Conservation (phyloP, 495 filamentous ascomycete species). For the Xylaria scruposa region DNA sequence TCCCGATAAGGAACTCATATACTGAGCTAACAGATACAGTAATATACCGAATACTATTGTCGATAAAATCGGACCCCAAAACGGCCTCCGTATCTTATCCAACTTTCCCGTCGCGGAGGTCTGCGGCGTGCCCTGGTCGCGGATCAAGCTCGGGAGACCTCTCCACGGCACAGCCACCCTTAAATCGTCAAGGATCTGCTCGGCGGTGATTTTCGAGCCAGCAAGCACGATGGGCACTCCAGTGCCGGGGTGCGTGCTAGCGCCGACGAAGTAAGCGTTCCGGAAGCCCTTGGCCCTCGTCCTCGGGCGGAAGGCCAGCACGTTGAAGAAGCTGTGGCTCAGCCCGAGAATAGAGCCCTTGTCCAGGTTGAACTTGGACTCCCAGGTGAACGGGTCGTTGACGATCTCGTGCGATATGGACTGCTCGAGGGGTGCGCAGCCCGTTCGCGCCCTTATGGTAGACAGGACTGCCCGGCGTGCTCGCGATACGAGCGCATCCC, state of each 20-base stretch:
- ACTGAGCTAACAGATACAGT: background rate
- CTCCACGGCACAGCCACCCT: slow-evolving; percentile 52
- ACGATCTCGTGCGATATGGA: slow-evolving; percentile 63
- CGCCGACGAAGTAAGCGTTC: slow-evolving; percentile 69
- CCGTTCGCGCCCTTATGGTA: slow-evolving; percentile 62
- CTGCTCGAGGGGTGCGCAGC: slow-evolving; percentile 48
- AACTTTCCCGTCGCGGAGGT: slow-evolving; percentile 34
- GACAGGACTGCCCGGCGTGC: slow-evolving; percentile 60
- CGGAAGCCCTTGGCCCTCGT: slow-evolving; percentile 58
- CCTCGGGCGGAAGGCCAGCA: slow-evolving; percentile 67
- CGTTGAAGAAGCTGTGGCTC: slow-evolving; percentile 73
- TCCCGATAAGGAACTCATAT: background rate
- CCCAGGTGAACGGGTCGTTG: slow-evolving; percentile 69
- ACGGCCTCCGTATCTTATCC: slow-evolving; percentile 40
- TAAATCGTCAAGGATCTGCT: slow-evolving; percentile 59
- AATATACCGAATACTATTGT: slow-evolving; percentile 20
- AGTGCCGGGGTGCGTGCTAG: slow-evolving; percentile 73
- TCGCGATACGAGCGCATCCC: slow-evolving; percentile 56
- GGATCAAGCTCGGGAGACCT: slow-evolving; percentile 22
- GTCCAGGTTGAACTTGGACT: slow-evolving; percentile 70
- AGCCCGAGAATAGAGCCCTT: slow-evolving; percentile 73
- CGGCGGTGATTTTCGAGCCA: slow-evolving; percentile 65
- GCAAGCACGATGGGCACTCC: slow-evolving; percentile 74
- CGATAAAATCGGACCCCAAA: background rate
- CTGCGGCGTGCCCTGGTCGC: slow-evolving; percentile 35